Evolutionary conservation across 1,284 basidiomycete genomes (phyloP).

Genomic region (Rhodotorula sp.): DNA sequence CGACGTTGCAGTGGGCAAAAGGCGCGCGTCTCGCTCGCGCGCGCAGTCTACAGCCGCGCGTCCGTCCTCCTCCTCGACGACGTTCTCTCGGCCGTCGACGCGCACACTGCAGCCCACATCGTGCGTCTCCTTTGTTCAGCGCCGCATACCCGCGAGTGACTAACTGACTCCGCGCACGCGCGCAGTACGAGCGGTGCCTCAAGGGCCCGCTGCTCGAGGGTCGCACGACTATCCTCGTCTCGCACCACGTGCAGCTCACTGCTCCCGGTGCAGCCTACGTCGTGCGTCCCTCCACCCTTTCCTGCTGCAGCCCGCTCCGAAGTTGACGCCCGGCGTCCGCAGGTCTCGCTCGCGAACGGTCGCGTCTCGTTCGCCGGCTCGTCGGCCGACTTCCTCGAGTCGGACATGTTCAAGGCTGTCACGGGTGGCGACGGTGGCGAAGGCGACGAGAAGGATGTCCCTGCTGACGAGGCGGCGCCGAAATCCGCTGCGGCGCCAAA

Average conservation of each 20-base stretch:
- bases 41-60: conserved; percentile 91
- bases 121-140: background rate
- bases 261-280: conserved; percentile 68
- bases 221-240: conserved; percentile 81
- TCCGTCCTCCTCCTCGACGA: conserved; percentile 67
- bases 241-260: conserved; percentile 85
- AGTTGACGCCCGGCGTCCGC: conserved; percentile 16
- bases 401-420: conserved; percentile 50
- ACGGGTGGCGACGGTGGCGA: conserved; percentile 29
- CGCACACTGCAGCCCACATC: conserved; percentile 51
- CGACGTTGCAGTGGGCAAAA: conserved; percentile 75
- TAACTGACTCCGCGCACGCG: too few relatives aligned
- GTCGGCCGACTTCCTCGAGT: conserved; percentile 64
- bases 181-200: conserved; percentile 69
- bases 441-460: background rate
- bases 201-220: conserved; percentile 77
- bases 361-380: conserved; percentile 73
- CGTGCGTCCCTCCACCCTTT: background rate
- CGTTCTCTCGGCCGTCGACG: conserved; percentile 63
- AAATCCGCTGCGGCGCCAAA: background rate
- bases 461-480: background rate
- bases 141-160: conserved; percentile 16
- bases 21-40: conserved; percentile 83
- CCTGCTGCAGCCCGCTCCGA: conserved; percentile 41
- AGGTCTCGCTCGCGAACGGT: conserved; percentile 78